Percentiles rank a stretch among this genome's conserved stretches.
Evolutionary conservation across 768 basidiomycete species (phyloP).

Genomic region (Chiua virens): DNA sequence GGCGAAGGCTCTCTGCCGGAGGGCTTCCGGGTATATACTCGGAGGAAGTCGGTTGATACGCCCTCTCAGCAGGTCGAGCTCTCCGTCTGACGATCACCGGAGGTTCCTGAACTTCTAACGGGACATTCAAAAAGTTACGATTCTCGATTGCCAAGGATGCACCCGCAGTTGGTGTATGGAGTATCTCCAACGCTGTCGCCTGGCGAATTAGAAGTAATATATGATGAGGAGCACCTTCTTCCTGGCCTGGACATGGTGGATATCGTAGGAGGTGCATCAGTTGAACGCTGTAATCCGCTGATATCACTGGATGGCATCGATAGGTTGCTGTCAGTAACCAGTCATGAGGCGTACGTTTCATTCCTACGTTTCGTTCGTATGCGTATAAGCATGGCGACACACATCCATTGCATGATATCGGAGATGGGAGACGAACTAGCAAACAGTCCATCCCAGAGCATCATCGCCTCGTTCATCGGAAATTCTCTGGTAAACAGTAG

Average conservation of each 20-base stretch:
- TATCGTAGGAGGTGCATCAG: slow-evolving; percentile 86
- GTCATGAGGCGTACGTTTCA: not conserved
- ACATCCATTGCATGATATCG: slow-evolving; percentile 80
- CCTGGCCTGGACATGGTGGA: slow-evolving; percentile 46
- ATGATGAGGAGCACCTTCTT: slow-evolving; percentile 50
- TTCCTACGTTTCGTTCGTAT: slow-evolving; percentile 87
- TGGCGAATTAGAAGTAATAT: slow-evolving; percentile 76
- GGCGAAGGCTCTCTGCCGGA: slow-evolving; percentile 37
- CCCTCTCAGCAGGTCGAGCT: slow-evolving; percentile 32
- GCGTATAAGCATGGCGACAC: slow-evolving; percentile 92
- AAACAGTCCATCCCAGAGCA: slow-evolving; percentile 95
- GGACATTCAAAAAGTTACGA: slow-evolving; percentile 70
- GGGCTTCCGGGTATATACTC: slow-evolving; percentile 18
- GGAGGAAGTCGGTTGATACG: slow-evolving; percentile 25
- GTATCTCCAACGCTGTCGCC: slow-evolving; percentile 74
- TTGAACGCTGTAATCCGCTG: slow-evolving; percentile 83
- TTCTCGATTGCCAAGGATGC: slow-evolving; percentile 83
- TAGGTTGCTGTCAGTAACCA: slow-evolving; percentile 12
- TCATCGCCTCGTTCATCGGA: slow-evolving; percentile 73
- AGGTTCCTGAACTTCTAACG: slow-evolving; percentile 60
- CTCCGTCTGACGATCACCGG: slow-evolving; percentile 39
- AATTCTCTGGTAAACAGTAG: slow-evolving; percentile 94
- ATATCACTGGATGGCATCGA: slow-evolving; percentile 57
- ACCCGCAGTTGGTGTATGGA: slow-evolving; percentile 73
- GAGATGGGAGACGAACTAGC: slow-evolving; percentile 75